These are phyloP conservation scores for Hymenotorrendiella dingleyae DNA, from an alignment of 2,329 filamentous ascomycete species.

Conservation along the genomic window DNA sequence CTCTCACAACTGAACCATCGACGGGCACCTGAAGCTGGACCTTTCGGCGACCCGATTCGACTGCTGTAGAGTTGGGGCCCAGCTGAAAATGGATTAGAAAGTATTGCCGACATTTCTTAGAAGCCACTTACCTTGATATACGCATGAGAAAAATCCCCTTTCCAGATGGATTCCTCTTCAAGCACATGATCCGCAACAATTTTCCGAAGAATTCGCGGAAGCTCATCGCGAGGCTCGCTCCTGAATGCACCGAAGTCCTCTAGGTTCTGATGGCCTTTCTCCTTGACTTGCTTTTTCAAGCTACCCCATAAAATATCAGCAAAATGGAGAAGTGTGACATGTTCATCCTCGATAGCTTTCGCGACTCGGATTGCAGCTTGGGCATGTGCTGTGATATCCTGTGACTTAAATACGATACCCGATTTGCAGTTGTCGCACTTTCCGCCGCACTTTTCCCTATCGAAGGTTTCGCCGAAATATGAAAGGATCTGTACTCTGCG, in stretches of 20 bases:
- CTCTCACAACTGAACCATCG: slow-evolving; percentile 3
- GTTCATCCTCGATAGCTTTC: slow-evolving; percentile 45
- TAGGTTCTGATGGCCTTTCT: slow-evolving; percentile 32
- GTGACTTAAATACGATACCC: slow-evolving; percentile 59
- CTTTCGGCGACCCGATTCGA: slow-evolving; percentile 24
- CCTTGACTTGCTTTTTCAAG: slow-evolving; percentile 46
- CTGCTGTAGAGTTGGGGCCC: slow-evolving; percentile 24
- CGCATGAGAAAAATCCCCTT: slow-evolving; percentile 60
- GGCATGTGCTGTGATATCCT: slow-evolving; percentile 74
- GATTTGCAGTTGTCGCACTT: slow-evolving; percentile 88
- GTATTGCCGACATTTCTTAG: too few species aligned
- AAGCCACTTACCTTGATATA: slow-evolving; percentile 64
- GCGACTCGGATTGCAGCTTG: slow-evolving; percentile 65
- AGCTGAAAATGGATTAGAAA: slow-evolving; percentile 31
- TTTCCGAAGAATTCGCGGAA: slow-evolving; percentile 77
- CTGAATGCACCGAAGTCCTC: slow-evolving; percentile 63
- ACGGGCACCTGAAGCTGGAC: too few species aligned
- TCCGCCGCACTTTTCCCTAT: slow-evolving; percentile 61
- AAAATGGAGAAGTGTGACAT: slow-evolving; percentile 71
- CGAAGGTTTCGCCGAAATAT: slow-evolving; percentile 91
- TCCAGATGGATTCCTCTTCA: slow-evolving; percentile 62
- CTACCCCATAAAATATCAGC: slow-evolving; percentile 78
- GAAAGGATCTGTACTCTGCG: slow-evolving; percentile 79
- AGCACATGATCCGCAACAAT: slow-evolving; percentile 71
- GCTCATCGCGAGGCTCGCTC: slow-evolving; percentile 65